Base-by-base conservation (phyloP, 1,284 basidiomycete species). In the Athelia sp. region DNA sequence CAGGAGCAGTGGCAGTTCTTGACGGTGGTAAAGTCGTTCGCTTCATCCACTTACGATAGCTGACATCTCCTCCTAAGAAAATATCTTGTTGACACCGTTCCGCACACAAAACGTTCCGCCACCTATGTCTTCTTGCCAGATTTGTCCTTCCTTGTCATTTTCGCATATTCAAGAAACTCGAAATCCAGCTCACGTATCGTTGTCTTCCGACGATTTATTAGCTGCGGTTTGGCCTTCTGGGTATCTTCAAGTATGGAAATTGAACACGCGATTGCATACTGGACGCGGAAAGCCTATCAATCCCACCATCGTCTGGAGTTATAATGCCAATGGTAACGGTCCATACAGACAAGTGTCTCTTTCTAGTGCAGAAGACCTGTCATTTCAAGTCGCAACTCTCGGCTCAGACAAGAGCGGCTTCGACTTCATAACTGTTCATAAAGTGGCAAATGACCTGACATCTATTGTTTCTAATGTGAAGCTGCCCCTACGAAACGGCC, bases 71-170 rank as follows among this genome's bases (percentile, higher is more conserved):
- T 9, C 43, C 43, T 10, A 22, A 94, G 87, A 79, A 2, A 73
- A 74, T n/a, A 70, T 93, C 44, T 78, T 95, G 3, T 70, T 98
- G 40, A 99, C 96, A 0, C 90, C 96, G 3, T 98, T 99, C 75
- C 80, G 94, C 31, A 82, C 83, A 3, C 92, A 97, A 69, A 98
- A 96, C 62, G 81, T 96, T 1, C 96, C 96, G 3, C 96, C 96
- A 17, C 97, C 96, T 0, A 97, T 98, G 94, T 88, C 86, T 0
- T 86, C 93, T 1, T 76, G 78, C 60, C 75, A 80, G 49, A 76
- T 97, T 46, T 35, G 69, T 18, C 61, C 81, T 22, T 58, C 55
- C n/a, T 46, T 59, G 2, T 52, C 50, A 14, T 57, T 60, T 38
- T 36, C 56, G 26, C 18, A 43, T 22, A 50, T 57, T 4, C 45